A percentile compares a stretch with the other conserved stretches of the same genome.
phyloP scores from a whole-genome alignment of 345 rosid species.

The Aquilaria sinensis region DNA sequence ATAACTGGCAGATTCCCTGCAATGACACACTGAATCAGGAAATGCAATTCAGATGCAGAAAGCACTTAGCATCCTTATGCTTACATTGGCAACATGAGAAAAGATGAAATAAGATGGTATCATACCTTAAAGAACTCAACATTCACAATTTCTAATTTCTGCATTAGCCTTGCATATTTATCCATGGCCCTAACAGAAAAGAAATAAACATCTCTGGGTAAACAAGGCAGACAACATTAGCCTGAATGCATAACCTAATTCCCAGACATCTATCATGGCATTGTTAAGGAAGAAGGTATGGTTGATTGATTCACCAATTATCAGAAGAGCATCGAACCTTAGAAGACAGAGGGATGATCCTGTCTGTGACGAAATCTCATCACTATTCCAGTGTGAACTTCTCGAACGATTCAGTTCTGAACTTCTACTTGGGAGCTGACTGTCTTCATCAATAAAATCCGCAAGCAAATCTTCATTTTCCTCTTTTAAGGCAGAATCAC shows the following conservation, averaged over 20 bases:
- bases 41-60: constrained; percentile 32
- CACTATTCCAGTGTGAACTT: constrained; percentile 41
- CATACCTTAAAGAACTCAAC: constrained; percentile 92
- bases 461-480: constrained; percentile 98
- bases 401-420: constrained; percentile 40
- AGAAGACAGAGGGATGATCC: constrained; percentile 97
- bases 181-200: constrained; percentile 77
- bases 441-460: constrained; percentile 95
- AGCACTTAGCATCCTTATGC: constrained; percentile 5
- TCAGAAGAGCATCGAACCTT: constrained; percentile 41
- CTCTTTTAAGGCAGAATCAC: constrained; percentile 58
- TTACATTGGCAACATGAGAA: constrained; percentile 11
- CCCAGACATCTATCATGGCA: too few species aligned
- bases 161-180: constrained; percentile 97
- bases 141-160: constrained; percentile 90
- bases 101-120: constrained; percentile 10
- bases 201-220: constrained; percentile 16
- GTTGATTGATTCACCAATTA: background rate
- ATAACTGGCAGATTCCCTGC: constrained; percentile 98
- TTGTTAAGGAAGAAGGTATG: too few species aligned
- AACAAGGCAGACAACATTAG: too few species aligned
- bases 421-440: constrained; percentile 95
- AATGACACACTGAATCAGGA: constrained; percentile 54
- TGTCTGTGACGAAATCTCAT: constrained; percentile 76
- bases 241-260: too few species aligned